Conservation (phyloP, 305 asterid genomes). For the Salvia sclarea region DNA sequence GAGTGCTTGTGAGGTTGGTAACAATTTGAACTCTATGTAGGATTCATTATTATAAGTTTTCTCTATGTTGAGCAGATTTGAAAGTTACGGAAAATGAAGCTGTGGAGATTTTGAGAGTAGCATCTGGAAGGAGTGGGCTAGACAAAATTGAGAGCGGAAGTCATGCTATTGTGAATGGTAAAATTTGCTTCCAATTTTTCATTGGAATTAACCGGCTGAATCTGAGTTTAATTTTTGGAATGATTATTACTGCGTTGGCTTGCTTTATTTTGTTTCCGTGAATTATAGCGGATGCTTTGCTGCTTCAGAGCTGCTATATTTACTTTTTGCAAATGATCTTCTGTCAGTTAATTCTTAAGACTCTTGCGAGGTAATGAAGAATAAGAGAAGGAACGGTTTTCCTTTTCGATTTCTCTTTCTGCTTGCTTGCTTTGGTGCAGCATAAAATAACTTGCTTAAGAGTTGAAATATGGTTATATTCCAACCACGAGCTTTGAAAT, state of each 20-base stretch:
- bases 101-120: constrained; percentile 56
- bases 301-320: background rate
- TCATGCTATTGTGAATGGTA: constrained; percentile 64
- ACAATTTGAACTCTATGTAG: background rate
- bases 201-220: constrained; percentile 4
- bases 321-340: background rate
- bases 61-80: constrained; percentile 50
- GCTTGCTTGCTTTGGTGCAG: background rate
- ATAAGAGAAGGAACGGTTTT: background rate
- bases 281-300: background rate
- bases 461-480: background rate
- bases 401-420: background rate
- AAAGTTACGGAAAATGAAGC: constrained; percentile 70
- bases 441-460: background rate
- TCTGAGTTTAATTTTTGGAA: constrained; percentile 12
- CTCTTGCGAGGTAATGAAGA: background rate
- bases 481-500: background rate
- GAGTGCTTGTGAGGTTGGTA: background rate
- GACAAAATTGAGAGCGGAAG: constrained; percentile 48
- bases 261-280: background rate
- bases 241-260: constrained; percentile 1
- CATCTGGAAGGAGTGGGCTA: constrained; percentile 52
- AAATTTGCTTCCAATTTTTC: background rate
- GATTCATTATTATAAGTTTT: too few species aligned
- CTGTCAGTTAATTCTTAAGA: background rate